These are phyloP conservation scores for Morella rubra DNA, from an alignment of 306 rosid genomes.

Conservation along the genomic window DNA sequence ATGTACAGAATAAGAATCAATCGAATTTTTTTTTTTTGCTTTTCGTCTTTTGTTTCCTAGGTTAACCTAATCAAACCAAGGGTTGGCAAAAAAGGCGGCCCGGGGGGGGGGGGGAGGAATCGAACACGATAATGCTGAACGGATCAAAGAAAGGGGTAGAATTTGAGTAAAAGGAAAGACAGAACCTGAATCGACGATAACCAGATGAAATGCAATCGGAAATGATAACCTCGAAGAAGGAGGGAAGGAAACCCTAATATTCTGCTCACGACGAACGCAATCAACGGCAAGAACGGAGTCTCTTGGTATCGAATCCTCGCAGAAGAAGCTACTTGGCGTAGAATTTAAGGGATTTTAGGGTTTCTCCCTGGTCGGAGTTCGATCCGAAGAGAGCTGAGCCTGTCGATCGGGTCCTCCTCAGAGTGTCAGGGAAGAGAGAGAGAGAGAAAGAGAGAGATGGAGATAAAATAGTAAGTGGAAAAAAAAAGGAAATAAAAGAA, in stretches of 20 bases:
- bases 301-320: constrained; percentile 41
- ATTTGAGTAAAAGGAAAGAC: constrained; percentile 8
- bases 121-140: background rate
- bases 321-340: constrained; percentile 1
- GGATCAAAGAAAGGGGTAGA: constrained; percentile 23
- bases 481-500: background rate
- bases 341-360: constrained; percentile 19
- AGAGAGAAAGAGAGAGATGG: constrained; percentile 19
- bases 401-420: constrained; percentile 63
- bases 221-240: constrained; percentile 22
- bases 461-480: background rate
- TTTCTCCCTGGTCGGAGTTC: constrained; percentile 40
- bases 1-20: constrained; percentile 39
- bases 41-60: background rate
- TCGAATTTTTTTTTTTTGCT: constrained; percentile 21
- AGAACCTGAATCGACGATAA: constrained; percentile 4
- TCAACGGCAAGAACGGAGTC: constrained; percentile 34
- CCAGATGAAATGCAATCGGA: background rate
- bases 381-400: constrained; percentile 49
- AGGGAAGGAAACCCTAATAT: constrained; percentile 49
- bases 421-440: constrained; percentile 4
- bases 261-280: constrained; percentile 22
- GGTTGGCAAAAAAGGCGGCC: background rate
- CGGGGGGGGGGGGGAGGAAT: background rate
- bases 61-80: constrained; percentile 36